phyloP scores from a whole-genome alignment of 495 filamentous ascomycete species.

The Astrocystis sublimbata region DNA sequence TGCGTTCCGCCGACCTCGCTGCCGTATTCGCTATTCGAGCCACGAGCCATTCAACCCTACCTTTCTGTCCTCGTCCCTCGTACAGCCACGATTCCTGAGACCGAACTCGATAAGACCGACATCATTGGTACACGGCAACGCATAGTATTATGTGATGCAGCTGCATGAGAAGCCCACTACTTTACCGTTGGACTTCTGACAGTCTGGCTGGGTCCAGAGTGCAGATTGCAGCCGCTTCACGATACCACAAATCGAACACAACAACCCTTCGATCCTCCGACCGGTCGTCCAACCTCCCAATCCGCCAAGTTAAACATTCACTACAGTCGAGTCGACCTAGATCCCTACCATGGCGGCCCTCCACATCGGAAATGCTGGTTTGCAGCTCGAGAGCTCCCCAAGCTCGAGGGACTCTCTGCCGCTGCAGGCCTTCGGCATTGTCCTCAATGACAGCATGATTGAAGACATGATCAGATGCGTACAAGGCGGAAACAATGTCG shows the following conservation, averaged over 20 bases:
- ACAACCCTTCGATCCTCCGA: neutral
- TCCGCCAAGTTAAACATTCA: constrained; percentile 1
- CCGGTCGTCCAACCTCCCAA: neutral
- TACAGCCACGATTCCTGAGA: neutral
- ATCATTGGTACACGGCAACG: neutral
- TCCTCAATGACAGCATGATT: constrained; percentile 63
- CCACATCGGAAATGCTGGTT: constrained; percentile 43
- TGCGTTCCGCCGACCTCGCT: neutral
- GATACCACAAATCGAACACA: constrained; percentile 20
- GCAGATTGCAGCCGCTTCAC: constrained; percentile 31
- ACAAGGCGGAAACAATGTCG: constrained; percentile 59
- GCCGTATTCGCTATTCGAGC: neutral
- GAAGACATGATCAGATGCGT: constrained; percentile 71
- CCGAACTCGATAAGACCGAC: constrained; percentile 14
- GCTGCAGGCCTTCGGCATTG: constrained; percentile 61
- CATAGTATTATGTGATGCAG: constrained; percentile 37
- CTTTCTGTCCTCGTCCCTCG: neutral
- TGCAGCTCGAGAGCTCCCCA: constrained; percentile 47
- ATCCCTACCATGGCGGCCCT: constrained; percentile 34
- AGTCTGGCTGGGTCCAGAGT: constrained; percentile 38
- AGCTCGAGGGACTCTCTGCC: constrained; percentile 38
- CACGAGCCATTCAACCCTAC: too few species aligned
- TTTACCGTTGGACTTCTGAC: constrained; percentile 36
- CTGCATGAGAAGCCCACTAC: constrained; percentile 37
- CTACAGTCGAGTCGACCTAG: constrained; percentile 17